These are phyloP conservation scores for Schoenoplectus triqueter DNA, from an alignment of 202 grass and related monocot genomes.

Conservation along the genomic window DNA sequence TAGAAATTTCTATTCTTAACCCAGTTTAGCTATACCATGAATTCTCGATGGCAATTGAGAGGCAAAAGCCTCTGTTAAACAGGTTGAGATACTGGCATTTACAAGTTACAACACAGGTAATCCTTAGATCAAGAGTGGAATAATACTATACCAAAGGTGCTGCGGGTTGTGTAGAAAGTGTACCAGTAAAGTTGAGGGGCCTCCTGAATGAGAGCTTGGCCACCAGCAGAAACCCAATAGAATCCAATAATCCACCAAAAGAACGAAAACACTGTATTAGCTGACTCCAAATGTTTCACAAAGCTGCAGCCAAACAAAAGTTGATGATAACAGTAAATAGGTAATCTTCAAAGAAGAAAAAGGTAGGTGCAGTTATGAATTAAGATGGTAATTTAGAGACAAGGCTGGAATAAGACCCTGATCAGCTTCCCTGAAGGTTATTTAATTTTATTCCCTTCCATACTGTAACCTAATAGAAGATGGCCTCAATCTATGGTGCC, in stretches of 20 bases:
- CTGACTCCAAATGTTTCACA: conserved; percentile 50
- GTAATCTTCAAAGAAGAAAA: conserved; percentile 17
- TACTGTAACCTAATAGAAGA: no score
- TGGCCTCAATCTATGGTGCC: no score
- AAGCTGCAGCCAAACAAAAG: conserved; percentile 35
- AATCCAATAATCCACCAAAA: conserved; percentile 68
- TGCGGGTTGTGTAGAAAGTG: not conserved
- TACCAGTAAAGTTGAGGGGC: conserved; percentile 58
- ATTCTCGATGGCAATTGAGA: not conserved
- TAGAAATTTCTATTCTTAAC: conserved; percentile 14
- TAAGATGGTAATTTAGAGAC: not conserved
- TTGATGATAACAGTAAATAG: conserved; percentile 25
- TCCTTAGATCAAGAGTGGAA: conserved; percentile 2
- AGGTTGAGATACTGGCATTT: not conserved
- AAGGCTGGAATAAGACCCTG: not conserved
- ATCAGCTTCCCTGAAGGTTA: no score
- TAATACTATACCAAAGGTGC: not conserved
- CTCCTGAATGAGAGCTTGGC: conserved; percentile 47
- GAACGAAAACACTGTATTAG: conserved; percentile 62
- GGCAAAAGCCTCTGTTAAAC: not conserved
- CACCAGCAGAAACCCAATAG: conserved; percentile 57
- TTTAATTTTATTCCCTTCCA: no score
- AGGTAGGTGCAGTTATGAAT: not conserved
- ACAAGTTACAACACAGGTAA: not conserved
- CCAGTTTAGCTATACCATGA: not conserved